These are phyloP conservation scores for Russula vinacea DNA, from an alignment of 768 basidiomycete species.

Conservation along the genomic window DNA sequence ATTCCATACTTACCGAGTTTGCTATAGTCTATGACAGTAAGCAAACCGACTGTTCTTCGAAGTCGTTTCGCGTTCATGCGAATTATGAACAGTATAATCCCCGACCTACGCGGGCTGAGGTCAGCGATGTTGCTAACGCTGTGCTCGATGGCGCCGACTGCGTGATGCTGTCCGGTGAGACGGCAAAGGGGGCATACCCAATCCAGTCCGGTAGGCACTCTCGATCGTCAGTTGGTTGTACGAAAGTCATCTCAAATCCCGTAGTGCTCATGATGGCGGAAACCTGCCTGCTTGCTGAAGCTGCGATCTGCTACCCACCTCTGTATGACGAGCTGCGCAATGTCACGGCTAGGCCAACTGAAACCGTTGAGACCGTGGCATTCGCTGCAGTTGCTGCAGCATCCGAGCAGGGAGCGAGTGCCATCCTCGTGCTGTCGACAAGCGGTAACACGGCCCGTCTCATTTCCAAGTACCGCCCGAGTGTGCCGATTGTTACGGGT, in stretches of 20 bases:
- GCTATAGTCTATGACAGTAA: slow-evolving; percentile 88
- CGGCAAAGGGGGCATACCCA: slow-evolving; percentile 96
- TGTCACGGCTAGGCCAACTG: slow-evolving; percentile 82
- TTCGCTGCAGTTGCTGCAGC: slow-evolving; percentile 95
- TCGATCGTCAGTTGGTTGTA: background rate
- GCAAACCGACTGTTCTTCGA: slow-evolving; percentile 22
- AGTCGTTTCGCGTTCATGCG: background rate
- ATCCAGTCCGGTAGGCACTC: slow-evolving; percentile 76
- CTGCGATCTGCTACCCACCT: slow-evolving; percentile 92
- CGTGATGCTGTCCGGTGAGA: slow-evolving; percentile 99
- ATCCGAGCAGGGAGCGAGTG: slow-evolving; percentile 90
- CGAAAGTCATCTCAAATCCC: background rate
- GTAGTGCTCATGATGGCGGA: slow-evolving; percentile 99
- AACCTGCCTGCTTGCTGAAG: slow-evolving; percentile 94
- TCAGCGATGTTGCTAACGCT: slow-evolving; percentile 99
- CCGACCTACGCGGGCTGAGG: slow-evolving; percentile 95
- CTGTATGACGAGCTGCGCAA: slow-evolving; percentile 84
- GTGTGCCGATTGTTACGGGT: slow-evolving; percentile 94
- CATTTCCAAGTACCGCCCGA: slow-evolving; percentile 93
- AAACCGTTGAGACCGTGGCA: slow-evolving; percentile 93
- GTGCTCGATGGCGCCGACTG: slow-evolving; percentile 98
- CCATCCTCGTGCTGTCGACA: slow-evolving; percentile 94
- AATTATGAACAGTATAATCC: slow-evolving; percentile 79
- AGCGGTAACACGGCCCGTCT: slow-evolving; percentile 95
- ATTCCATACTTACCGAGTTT: slow-evolving; percentile 24